Percentiles rank a stretch among this genome's conserved stretches.
Evolutionary conservation across 1,284 basidiomycete genomes (phyloP).

Genomic region (Sanghuangporus baumii): DNA sequence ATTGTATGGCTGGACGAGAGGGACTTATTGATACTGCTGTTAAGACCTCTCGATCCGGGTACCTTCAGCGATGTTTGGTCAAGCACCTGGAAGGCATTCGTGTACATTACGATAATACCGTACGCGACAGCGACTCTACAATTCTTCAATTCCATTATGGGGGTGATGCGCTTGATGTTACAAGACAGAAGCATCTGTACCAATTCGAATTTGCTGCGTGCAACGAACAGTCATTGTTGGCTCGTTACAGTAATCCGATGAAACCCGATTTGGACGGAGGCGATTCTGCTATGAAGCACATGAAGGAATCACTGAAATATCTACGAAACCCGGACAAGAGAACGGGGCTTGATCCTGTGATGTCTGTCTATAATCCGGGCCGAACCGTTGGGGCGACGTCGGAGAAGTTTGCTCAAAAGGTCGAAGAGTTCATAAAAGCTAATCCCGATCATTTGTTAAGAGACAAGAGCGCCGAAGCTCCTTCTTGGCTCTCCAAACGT

Average conservation of each 20-base stretch:
- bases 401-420: slow-evolving; percentile 83
- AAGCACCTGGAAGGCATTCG: slow-evolving; percentile 97
- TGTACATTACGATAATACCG: slow-evolving; percentile 97
- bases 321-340: slow-evolving; percentile 43
- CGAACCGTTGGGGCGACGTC: slow-evolving; percentile 88
- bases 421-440: slow-evolving; percentile 76
- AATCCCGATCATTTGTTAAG: slow-evolving; percentile 78
- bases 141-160: slow-evolving; percentile 98
- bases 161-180: slow-evolving; percentile 95
- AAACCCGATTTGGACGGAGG: slow-evolving; percentile 61
- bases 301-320: slow-evolving; percentile 89
- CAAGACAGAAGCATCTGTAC: slow-evolving; percentile 87
- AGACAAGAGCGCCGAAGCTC: slow-evolving; percentile 43
- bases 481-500: slow-evolving; percentile 34
- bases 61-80: slow-evolving; percentile 96
- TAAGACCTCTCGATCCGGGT: slow-evolving; percentile 98
- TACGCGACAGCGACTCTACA: slow-evolving; percentile 90
- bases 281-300: slow-evolving; percentile 68
- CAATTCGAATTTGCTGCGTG: slow-evolving; percentile 93
- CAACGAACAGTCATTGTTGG: slow-evolving; percentile 80
- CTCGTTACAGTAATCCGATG: slow-evolving; percentile 64
- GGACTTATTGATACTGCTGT: slow-evolving; percentile 99
- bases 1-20: slow-evolving; percentile 99
- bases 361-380: slow-evolving; percentile 77
- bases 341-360: slow-evolving; percentile 61